phyloP scores from a whole-genome alignment of 306 rosid genomes.

The Alnus rubra region DNA sequence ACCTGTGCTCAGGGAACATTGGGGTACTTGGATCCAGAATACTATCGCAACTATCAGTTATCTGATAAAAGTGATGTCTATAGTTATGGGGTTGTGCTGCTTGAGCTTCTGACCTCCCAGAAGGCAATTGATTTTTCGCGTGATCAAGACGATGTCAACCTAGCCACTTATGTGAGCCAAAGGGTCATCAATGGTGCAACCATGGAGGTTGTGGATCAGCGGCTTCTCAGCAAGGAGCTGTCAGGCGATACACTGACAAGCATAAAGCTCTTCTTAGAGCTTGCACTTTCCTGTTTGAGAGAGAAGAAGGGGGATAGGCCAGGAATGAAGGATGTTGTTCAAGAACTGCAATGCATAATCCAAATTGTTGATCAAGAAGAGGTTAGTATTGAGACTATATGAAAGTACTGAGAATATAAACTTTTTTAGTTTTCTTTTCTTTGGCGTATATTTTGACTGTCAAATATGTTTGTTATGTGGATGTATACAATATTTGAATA shows the following conservation, averaged over 20 bases:
- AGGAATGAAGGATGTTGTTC: slow-evolving; percentile 72
- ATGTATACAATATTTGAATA: slow-evolving; percentile 28
- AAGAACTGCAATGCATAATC: slow-evolving; percentile 58
- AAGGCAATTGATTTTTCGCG: slow-evolving; percentile 82
- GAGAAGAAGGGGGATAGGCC: slow-evolving; percentile 92
- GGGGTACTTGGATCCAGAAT: slow-evolving; percentile 94
- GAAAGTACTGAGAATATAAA: background rate
- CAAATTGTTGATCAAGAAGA: slow-evolving; percentile 44
- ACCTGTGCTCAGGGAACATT: slow-evolving; percentile 98
- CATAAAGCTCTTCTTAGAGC: slow-evolving; percentile 60
- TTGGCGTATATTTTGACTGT: slow-evolving; percentile 10
- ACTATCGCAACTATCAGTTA: slow-evolving; percentile 78
- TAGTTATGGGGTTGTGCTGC: slow-evolving; percentile 87
- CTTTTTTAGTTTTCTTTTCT: background rate
- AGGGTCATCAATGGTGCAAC: slow-evolving; percentile 47
- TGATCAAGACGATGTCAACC: slow-evolving; percentile 68
- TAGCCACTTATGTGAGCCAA: slow-evolving; percentile 64
- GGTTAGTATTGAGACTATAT: slow-evolving; percentile 16
- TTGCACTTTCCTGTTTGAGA: slow-evolving; percentile 74
- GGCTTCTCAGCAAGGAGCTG: slow-evolving; percentile 43
- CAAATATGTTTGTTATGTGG: background rate
- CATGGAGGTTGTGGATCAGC: slow-evolving; percentile 64
- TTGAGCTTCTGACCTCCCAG: slow-evolving; percentile 84
- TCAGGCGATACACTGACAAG: slow-evolving; percentile 38
- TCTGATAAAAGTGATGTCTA: slow-evolving; percentile 97